Base-by-base conservation (phyloP, 2,329 filamentous ascomycete genomes). In the Cryphonectria nitschkei region DNA sequence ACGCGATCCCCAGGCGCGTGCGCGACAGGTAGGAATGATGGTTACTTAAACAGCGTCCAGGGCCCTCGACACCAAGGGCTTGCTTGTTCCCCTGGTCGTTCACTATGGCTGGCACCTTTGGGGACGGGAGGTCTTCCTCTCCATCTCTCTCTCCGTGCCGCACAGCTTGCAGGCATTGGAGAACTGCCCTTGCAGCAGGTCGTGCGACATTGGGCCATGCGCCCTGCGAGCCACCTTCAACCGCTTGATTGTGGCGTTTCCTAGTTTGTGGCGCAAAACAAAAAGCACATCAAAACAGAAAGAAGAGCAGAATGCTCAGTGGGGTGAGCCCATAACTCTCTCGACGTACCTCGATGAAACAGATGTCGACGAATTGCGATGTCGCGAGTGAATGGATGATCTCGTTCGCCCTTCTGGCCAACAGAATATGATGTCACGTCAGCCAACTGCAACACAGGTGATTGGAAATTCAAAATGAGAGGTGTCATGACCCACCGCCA, bases 401-500 rank as follows among this genome's bases (percentile, higher is more conserved):
- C 69, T 68, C 50, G 62, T 66, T 29, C 29, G 54, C 7, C 54
- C 54, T 58, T 32, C 26, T 66, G 68, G 37, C 66, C 69, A 54
- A 26, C 60, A 62, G 13, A 72, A 54, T 37, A 69, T 62, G n/a
- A 39, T 39, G 65, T 52, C 63, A 56, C 67, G 39, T 69, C 66
- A 61, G 71, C 54, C 63, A 68, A 9, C 60, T 34, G 3, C 41
- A 26, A 22, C 66, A 64, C 63, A 39, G 37, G 9, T 13, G 8
- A 11, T 39, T 39, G 22, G 3, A 16, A 52, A 60, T 26, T 62
- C 60, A 13, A 14, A 9, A 22, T 41, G 65, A 63, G 34, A 65
- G 70, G 14, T 68, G 70, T 65, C 65, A 70, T 65, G 70, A 70
- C 50, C 67, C 52, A 68, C 67, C 60, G 34, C 72, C 66, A 69